Conservation (phyloP, 306 rosid species). For the Ochetophila trinervis region DNA sequence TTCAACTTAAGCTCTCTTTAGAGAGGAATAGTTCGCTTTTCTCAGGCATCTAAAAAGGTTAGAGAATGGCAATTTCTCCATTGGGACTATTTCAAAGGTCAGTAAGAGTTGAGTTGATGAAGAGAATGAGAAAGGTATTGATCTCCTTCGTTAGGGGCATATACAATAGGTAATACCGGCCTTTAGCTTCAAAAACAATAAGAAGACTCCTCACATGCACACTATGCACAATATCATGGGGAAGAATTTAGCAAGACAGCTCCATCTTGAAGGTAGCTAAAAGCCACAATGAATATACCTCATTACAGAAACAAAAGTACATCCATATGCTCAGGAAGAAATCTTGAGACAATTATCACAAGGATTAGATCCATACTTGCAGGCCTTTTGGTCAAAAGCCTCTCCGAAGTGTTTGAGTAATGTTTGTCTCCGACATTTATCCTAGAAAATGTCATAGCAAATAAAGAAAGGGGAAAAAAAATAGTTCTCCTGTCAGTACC, state of each 20-base stretch:
- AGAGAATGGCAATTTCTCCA: too few relatives aligned
- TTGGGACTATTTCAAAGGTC: too few relatives aligned
- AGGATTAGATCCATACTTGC: conserved; percentile 79
- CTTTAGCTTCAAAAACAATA: background rate
- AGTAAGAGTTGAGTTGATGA: too few relatives aligned
- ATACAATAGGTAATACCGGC: too few relatives aligned
- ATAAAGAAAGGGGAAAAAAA: background rate
- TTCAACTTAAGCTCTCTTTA: too few relatives aligned
- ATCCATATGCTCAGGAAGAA: conserved; percentile 29
- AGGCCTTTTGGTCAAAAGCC: conserved; percentile 55
- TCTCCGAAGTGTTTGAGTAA: conserved; percentile 89
- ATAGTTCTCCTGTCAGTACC: background rate
- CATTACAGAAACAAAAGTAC: background rate
- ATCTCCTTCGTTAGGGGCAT: too few relatives aligned
- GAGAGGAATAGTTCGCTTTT: too few relatives aligned
- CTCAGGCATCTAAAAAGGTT: too few relatives aligned
- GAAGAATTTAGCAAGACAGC: conserved; percentile 6
- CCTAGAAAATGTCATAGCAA: conserved; percentile 40
- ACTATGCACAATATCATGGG: conserved; percentile 11
- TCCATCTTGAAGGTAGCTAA: conserved; percentile 3
- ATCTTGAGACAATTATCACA: conserved; percentile 69
- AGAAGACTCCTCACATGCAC: background rate
- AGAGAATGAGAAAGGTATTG: too few relatives aligned
- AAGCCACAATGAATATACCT: conserved; percentile 5
- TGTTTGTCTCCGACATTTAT: conserved; percentile 78